Evolutionary conservation across 176 grass and related monocot species (phyloP).

Genomic region (Carex pumila): DNA sequence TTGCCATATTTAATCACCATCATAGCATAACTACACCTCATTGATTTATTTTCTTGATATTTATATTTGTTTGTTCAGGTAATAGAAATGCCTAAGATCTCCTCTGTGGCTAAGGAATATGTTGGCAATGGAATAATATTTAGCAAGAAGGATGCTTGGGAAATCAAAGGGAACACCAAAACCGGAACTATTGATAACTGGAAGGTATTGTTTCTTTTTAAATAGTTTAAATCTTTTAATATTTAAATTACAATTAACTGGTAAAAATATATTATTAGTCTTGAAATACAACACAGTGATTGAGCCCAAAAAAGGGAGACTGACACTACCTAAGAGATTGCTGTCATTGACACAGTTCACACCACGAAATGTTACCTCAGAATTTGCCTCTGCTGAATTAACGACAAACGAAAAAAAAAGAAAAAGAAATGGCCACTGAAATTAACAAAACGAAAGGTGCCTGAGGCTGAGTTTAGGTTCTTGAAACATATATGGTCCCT

Average conservation of each 20-base stretch:
- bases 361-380: neutral
- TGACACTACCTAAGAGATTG: neutral
- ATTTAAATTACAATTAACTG: neutral
- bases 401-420: neutral
- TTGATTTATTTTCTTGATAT: neutral
- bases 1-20: neutral
- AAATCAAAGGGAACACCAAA: constrained; percentile 72
- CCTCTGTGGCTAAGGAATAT: constrained; percentile 33
- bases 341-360: neutral
- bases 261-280: neutral
- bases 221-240: neutral
- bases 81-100: constrained; percentile 30
- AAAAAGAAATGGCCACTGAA: neutral
- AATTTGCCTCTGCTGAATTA: too few species aligned
- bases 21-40: neutral
- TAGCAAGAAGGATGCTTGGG: constrained; percentile 47
- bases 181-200: constrained; percentile 82
- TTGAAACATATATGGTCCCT: neutral
- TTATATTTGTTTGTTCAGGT: constrained; percentile 36
- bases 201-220: constrained; percentile 47
- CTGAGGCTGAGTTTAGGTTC: neutral
- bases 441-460: neutral
- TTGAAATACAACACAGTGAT: neutral
- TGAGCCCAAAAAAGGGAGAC: neutral
- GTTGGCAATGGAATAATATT: constrained; percentile 50